Evolutionary conservation across 2,329 filamentous ascomycete genomes (phyloP).

Genomic region (Paramyrothecium sp.): DNA sequence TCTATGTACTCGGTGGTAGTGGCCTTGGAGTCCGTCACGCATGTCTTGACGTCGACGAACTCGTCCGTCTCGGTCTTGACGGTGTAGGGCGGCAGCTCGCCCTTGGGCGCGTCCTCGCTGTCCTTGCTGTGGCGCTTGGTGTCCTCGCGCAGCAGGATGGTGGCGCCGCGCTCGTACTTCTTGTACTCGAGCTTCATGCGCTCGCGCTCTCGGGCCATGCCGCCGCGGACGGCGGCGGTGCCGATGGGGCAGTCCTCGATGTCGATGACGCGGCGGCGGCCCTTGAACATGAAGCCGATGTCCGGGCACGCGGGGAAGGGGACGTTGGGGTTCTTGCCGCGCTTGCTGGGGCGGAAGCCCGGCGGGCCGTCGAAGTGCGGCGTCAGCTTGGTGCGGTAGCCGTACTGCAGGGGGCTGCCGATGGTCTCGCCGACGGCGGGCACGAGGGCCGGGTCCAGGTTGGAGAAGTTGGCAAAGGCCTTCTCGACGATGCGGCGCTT

Average conservation of each 20-base stretch:
- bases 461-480: conserved; percentile 88
- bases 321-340: conserved; percentile 45
- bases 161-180: conserved; percentile 79
- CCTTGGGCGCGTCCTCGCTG: conserved; percentile 22
- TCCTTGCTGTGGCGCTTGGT: conserved; percentile 65
- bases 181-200: conserved; percentile 69
- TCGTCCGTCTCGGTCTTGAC: conserved; percentile 49
- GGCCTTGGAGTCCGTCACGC: conserved; percentile 82
- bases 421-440: conserved; percentile 82
- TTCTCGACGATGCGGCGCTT: conserved; percentile 88
- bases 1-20: conserved; percentile 86
- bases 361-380: conserved; percentile 89
- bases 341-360: conserved; percentile 45
- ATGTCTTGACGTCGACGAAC: conserved; percentile 79
- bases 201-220: conserved; percentile 75
- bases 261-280: conserved; percentile 76
- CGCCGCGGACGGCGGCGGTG: conserved; percentile 78
- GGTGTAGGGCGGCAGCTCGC: conserved; percentile 27
- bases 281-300: conserved; percentile 90
- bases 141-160: conserved; percentile 83
- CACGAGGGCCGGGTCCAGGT: conserved; percentile 71
- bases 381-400: conserved; percentile 94
- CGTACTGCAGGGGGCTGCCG: conserved; percentile 85
- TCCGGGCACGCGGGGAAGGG: conserved; percentile 65
- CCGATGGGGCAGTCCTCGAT: conserved; percentile 98